Evolutionary conservation across 805 yeast genomes (phyloP), one percentile per base, ranked within the genome.

Genomic region (Scheffersomyces amazonensis): DNA sequence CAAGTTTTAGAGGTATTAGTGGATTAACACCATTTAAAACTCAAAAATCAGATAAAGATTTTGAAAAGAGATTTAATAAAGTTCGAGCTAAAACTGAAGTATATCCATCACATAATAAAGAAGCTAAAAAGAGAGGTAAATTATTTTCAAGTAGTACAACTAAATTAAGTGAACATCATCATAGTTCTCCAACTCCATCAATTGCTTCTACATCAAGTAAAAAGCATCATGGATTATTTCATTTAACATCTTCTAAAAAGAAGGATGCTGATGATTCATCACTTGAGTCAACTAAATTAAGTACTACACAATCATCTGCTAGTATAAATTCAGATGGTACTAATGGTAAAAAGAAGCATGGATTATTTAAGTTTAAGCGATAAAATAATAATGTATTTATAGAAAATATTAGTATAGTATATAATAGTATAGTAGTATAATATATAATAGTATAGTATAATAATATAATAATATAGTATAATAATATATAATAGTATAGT

Each of bases 61-160:
- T 63, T 9, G 70, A 65, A 43, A 58, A 52, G 43, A 46, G 59
- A 23, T 58, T 64, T 16, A 52, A 62, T n/a, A 62, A 58, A 34
- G 34, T 56, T 40, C 24, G 38, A 35, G 30, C 44, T 30, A 23
- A 47, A 37, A 35, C 21, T 46, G 44, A 39, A 48, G 35, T 13
- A 5, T 5, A 51, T 43, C 25, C 31, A 16, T 10, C n/a, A 2
- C 35, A 50, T 39, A 40, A 33, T 23, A 34, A 31, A 32, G 23
- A 22, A 12, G 43, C 36, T 3, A 43, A 41, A 21, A 37, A 35
- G n/a, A 34, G 31, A 19, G 17, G 17, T 27, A 27, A 27, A 15
- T 27, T 27, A 4, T 27, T 27, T 27, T 13, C 17, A 13, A 15
- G 30, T 27, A 27, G 30, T 27, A 13, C 17, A 5, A 27, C 30